Percentiles rank a stretch among this genome's conserved stretches.
Evolutionary conservation across 2,329 filamentous ascomycete species (phyloP).

Genomic region (Capronia coronata): DNA sequence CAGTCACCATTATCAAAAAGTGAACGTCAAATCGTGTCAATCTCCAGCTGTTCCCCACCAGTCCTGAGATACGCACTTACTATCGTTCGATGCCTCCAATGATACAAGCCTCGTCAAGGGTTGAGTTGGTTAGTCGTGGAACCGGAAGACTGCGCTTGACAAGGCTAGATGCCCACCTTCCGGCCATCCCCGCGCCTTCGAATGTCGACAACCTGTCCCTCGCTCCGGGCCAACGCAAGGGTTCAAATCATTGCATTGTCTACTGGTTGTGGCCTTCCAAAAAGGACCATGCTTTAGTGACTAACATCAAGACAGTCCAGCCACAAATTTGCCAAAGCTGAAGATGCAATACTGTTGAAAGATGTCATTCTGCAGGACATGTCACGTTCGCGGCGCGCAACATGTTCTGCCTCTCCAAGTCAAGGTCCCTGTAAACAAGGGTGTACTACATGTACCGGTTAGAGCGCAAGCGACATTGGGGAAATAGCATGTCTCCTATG

Average conservation of each 20-base stretch:
- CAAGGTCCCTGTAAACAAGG: too few relatives aligned
- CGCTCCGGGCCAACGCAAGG: constrained; percentile 11
- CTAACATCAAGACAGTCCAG: too few relatives aligned
- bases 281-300: constrained; percentile 15
- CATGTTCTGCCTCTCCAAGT: neutral
- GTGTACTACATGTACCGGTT: too few relatives aligned
- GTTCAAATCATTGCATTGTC: too few relatives aligned
- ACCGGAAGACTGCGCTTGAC: constrained; percentile 11
- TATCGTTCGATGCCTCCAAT: neutral
- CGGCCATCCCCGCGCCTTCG: constrained; percentile 15
- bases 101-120: constrained; percentile 9
- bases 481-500: too few relatives aligned
- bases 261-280: neutral
- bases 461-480: too few relatives aligned
- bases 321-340: too few relatives aligned
- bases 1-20: constrained; percentile 36
- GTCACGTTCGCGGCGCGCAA: too few relatives aligned
- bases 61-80: constrained; percentile 3
- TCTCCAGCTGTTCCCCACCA: neutral
- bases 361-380: too few relatives aligned
- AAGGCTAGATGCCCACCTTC: constrained; percentile 19
- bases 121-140: constrained; percentile 7
- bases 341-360: constrained; percentile 3
- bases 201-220: constrained; percentile 6
- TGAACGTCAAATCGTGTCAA: constrained; percentile 18